Evolutionary conservation across 192 early-diverging fungal species (phyloP), one percentile per base, ranked within the genome.

Genomic region (Backusella westeae): DNA sequence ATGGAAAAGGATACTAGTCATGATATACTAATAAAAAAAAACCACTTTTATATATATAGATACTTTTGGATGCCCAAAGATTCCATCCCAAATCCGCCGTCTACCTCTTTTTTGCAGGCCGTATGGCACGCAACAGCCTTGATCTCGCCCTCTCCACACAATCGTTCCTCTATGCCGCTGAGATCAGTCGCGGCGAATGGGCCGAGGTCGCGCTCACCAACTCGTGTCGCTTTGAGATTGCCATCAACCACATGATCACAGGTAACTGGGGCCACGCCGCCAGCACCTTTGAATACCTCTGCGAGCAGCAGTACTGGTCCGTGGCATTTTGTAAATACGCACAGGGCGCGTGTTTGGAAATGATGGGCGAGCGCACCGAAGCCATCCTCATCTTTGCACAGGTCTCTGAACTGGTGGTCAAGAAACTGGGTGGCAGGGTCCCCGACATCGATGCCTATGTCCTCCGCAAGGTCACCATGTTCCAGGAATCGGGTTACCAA

Each of bases 351-450:
- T 80, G 83, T 29, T 52, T 85, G 7, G 85, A 84, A 34, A 84
- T 84, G 42, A 80, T 82, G 4, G 94, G 94, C 3, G 86, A 92
- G 36, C 92, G 88, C 14, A 87, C 87, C 32, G 92, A 93, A 46
- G 94, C 94, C 1, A 87, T 95, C 39, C 44, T 87, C 21, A 89
- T 90, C 73, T 94, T 91, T 67, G 81, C 82, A 14, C 35, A 82
- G 29, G 85, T 89, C 15, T 78, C 83, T n/a, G 69, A 78, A 15
- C 35, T 88, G n/a, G 84, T 86, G 19, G 77, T 73, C 34, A 80
- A 82, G 46, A 87, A 87, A 34, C 36, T 71, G 4, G 66, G 77
- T 44, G 81, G 86, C 12, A 67, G 85, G 3, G 81, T 84, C 5
- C 78, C 84, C 19, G 69, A 81, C 5, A 80, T 87, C 69, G 85